Conservation (phyloP, 2,329 filamentous ascomycete species). For the Dactylellina leptospora region DNA sequence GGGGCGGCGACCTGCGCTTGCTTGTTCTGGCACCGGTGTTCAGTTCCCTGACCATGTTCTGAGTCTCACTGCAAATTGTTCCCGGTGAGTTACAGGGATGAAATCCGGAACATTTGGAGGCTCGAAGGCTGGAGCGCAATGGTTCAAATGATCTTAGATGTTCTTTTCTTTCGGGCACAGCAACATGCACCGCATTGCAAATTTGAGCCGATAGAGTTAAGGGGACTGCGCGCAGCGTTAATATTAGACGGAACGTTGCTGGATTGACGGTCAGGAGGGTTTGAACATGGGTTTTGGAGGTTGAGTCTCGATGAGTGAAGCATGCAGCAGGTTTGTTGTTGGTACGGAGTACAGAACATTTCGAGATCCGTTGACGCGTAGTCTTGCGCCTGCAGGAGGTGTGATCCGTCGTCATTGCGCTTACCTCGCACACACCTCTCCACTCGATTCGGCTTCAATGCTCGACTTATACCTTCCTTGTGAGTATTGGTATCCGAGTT, state of each 20-base stretch:
- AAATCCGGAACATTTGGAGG: conserved; percentile 19
- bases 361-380: conserved; percentile 31
- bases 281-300: not conserved
- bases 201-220: not conserved
- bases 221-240: not conserved
- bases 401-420: conserved; percentile 36
- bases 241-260: conserved; percentile 8
- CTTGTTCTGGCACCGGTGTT: conserved; percentile 41
- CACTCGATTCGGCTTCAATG: conserved; percentile 24
- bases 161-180: not conserved
- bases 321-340: not conserved
- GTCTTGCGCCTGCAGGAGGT: conserved; percentile 12
- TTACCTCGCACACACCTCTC: conserved; percentile 23
- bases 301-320: not conserved
- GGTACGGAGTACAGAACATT: not conserved
- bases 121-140: conserved; percentile 3
- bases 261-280: not conserved
- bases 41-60: conserved; percentile 6
- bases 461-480: conserved; percentile 44
- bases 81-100: conserved; percentile 18
- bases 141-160: not conserved
- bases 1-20: conserved; percentile 26
- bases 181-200: not conserved
- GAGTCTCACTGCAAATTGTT: conserved; percentile 29
- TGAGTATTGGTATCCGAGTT: conserved; percentile 41